Percentiles rank a stretch among this genome's conserved stretches.
phyloP scores from a whole-genome alignment of 2,329 filamentous ascomycete genomes.

The Aspergillus pseudonomiae region DNA sequence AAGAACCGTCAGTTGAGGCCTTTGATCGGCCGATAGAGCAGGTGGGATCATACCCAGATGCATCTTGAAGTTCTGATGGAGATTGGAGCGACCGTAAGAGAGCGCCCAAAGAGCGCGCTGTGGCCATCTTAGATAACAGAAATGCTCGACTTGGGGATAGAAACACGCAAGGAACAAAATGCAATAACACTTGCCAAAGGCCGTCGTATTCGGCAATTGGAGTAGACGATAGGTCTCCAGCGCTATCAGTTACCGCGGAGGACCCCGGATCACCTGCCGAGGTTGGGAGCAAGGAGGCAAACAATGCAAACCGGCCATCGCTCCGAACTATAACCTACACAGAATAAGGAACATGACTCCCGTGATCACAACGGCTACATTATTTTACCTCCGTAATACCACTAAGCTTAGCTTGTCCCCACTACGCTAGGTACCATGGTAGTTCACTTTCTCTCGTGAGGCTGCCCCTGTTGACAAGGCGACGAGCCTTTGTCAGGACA shows the following conservation, averaged over 20 bases:
- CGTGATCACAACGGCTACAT: neutral
- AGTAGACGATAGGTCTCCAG: neutral
- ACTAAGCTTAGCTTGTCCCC: neutral
- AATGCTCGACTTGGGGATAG: neutral
- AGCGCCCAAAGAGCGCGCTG: constrained; percentile 63
- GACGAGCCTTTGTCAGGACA: neutral
- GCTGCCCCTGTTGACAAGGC: constrained; percentile 13
- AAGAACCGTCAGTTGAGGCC: constrained; percentile 16
- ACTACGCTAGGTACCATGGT: constrained; percentile 12
- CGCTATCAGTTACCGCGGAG: constrained; percentile 28
- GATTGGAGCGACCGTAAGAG: constrained; percentile 64
- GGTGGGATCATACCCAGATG: constrained; percentile 52
- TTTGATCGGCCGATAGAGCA: neutral
- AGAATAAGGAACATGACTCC: neutral
- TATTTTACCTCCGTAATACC: neutral
- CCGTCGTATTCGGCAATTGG: neutral
- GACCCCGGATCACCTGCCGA: constrained; percentile 37
- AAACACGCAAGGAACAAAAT: constrained; percentile 9
- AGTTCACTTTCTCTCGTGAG: neutral
- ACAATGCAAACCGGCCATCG: constrained; percentile 35
- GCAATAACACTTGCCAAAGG: neutral
- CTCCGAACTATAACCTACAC: neutral
- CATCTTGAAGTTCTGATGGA: constrained; percentile 61
- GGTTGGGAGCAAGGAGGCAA: constrained; percentile 31
- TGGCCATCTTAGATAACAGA: constrained; percentile 50